Evolutionary conservation across 768 basidiomycete genomes (phyloP).

Genomic region (Dacryopinax primogenitus): DNA sequence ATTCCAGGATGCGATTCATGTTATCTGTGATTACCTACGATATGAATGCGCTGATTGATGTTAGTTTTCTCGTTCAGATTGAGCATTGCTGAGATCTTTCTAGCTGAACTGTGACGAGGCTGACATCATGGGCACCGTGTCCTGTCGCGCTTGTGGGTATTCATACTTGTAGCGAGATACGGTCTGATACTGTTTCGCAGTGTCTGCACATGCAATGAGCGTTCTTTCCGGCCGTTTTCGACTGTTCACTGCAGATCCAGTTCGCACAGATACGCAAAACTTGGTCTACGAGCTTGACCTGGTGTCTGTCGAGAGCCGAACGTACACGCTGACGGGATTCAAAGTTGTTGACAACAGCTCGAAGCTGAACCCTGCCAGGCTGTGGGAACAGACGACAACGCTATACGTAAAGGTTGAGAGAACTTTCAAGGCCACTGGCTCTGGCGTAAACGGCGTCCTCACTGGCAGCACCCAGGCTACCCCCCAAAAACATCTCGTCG

Average conservation of each 20-base stretch:
- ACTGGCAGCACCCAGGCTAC: neutral
- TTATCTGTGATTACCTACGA: conserved; percentile 7
- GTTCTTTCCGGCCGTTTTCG: conserved; percentile 7
- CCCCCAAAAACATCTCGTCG: neutral
- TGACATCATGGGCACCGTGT: neutral
- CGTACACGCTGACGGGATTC: conserved; percentile 3
- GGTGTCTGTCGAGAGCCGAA: neutral
- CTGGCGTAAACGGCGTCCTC: neutral
- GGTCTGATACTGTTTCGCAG: neutral
- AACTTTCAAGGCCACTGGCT: neutral
- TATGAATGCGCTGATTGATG: neutral
- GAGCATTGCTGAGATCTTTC: neutral
- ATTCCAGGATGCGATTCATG: conserved; percentile 6
- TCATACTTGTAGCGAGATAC: neutral
- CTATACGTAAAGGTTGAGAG: conserved; percentile 7
- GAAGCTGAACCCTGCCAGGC: neutral
- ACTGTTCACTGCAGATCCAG: conserved; percentile 8
- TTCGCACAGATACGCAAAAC: conserved; percentile 9
- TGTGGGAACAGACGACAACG: conserved; percentile 8
- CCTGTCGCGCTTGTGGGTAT: conserved; percentile 3
- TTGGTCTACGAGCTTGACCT: conserved; percentile 10
- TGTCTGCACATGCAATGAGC: neutral
- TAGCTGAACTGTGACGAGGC: neutral
- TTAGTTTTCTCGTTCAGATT: neutral
- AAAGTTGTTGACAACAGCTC: conserved; percentile 11